A percentile compares a stretch with the other conserved stretches of the same genome.
These are phyloP conservation scores for Phytopythium cucurbitacearum DNA, from an alignment of 352 stramenopile genomes.

Conservation along the genomic window DNA sequence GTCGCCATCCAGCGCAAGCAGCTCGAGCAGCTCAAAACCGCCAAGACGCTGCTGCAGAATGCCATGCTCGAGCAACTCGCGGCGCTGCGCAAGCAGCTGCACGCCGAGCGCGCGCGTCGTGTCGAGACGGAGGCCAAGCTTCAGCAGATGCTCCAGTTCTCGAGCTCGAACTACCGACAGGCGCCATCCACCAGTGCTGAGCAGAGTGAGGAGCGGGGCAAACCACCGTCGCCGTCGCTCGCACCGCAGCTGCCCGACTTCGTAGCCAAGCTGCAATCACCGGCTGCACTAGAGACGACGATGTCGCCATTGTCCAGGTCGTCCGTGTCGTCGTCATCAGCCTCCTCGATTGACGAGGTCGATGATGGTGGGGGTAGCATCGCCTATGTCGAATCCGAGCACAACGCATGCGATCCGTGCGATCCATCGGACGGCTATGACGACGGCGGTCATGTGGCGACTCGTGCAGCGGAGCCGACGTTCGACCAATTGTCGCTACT, in stretches of 20 bases:
- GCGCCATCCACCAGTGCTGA: neutral
- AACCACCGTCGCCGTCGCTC: neutral
- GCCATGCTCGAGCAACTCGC: conserved; percentile 82
- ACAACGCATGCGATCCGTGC: too few relatives aligned
- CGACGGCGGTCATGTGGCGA: too few relatives aligned
- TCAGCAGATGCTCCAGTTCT: conserved; percentile 35
- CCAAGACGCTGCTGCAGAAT: conserved; percentile 75
- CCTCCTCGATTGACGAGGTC: conserved; percentile 20
- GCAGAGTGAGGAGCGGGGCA: neutral
- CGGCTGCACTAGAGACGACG: neutral
- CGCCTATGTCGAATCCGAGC: too few relatives aligned
- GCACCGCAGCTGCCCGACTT: neutral
- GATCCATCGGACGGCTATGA: too few relatives aligned
- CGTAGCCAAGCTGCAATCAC: neutral
- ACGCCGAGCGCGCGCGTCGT: conserved; percentile 58
- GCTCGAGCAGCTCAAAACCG: conserved; percentile 69
- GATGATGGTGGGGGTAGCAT: neutral
- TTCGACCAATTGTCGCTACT: conserved; percentile 40
- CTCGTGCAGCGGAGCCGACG: conserved; percentile 1
- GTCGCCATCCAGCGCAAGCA: conserved; percentile 62
- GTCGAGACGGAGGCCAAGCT: conserved; percentile 68
- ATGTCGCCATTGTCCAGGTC: neutral
- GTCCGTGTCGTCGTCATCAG: conserved; percentile 24
- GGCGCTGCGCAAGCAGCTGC: conserved; percentile 70
- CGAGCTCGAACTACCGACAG: conserved; percentile 1